Base-by-base conservation (phyloP, 2,329 filamentous ascomycete species). In the Septoria petroselini region DNA sequence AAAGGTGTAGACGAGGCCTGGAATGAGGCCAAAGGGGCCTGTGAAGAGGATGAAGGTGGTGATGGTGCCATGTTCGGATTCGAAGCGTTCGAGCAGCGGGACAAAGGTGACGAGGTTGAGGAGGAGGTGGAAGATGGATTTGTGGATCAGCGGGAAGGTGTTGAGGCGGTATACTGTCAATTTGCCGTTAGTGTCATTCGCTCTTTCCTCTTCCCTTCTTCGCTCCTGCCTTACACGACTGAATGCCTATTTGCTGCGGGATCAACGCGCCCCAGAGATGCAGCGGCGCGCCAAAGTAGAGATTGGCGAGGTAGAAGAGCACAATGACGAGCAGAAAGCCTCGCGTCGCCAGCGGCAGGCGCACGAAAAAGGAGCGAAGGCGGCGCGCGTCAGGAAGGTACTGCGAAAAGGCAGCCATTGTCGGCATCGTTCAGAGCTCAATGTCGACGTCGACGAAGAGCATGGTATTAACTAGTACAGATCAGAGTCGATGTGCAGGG, bases 51-150 rank as follows among this genome's bases (percentile, higher is more conserved):
- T 82, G 56, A 95, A 68, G n/a, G 89, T 86, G 19, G 88, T 88
- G 64, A 97, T 75, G 6, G 91, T 97, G 44, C 93, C 93, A 69
- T 94, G 84, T 68, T 96, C 91, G 55, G 82, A 80, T 73, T 98
- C 93, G 70, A 97, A 98, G 54, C 91, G 82, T 71, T 96, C 91
- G 68, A 98, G 73, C 43, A 98, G 75, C n/a, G 93, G 93, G 31
- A 85, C 84, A 55, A 97, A 69, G 17, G 89, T 87, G 56, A 94
- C 44, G 18, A 89, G 68, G 70, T 97, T 95, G 65, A 94, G 73
- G 45, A 91, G 64, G 54, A 85, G 78, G 70, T 97, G 93, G 61
- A 95, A 75, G 67, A 94, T 78, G 62, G 85, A 86, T 37, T 82
- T 70, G 67, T 98, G 93, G 53, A 96, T 83, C 49, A 98, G 75